Evolutionary conservation across 768 basidiomycete species (phyloP).

Genomic region (Agrocybe chaxingu): DNA sequence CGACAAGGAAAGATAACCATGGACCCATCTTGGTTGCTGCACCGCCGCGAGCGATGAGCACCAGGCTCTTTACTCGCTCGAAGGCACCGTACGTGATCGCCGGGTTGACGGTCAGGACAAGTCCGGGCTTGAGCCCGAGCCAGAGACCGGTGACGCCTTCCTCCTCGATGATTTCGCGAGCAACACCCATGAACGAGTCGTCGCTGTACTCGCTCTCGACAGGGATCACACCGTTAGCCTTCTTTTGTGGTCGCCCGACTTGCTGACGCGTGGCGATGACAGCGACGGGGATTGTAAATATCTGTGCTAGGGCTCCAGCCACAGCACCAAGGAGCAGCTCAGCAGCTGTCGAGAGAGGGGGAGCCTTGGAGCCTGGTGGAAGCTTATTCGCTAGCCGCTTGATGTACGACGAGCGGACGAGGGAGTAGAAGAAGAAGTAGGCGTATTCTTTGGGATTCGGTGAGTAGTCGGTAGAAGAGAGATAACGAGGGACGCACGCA

Average conservation of each 20-base stretch:
- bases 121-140: slow-evolving; percentile 87
- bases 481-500: slow-evolving; percentile 59
- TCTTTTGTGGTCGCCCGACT: slow-evolving; percentile 51
- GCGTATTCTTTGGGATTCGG: slow-evolving; percentile 72
- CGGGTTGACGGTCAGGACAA: slow-evolving; percentile 96
- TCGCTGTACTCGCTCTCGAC: slow-evolving; percentile 31
- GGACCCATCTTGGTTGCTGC: slow-evolving; percentile 68
- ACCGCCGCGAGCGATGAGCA: slow-evolving; percentile 53
- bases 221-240: slow-evolving; percentile 3
- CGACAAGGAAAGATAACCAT: slow-evolving; percentile 77
- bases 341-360: slow-evolving; percentile 65
- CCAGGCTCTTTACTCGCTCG: slow-evolving; percentile 80
- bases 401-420: slow-evolving; percentile 82
- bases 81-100: slow-evolving; percentile 97
- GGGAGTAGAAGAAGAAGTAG: slow-evolving; percentile 98
- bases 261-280: slow-evolving; percentile 99
- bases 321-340: slow-evolving; percentile 88
- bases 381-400: slow-evolving; percentile 61
- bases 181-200: slow-evolving; percentile 78
- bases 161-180: slow-evolving; percentile 82
- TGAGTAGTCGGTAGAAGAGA: slow-evolving; percentile 1
- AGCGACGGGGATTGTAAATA: slow-evolving; percentile 97
- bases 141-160: slow-evolving; percentile 87
- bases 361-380: slow-evolving; percentile 57
- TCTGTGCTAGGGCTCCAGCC: slow-evolving; percentile 92